Evolutionary conservation across 257 asterid species (phyloP).

Genomic region (Perilla frutescens): DNA sequence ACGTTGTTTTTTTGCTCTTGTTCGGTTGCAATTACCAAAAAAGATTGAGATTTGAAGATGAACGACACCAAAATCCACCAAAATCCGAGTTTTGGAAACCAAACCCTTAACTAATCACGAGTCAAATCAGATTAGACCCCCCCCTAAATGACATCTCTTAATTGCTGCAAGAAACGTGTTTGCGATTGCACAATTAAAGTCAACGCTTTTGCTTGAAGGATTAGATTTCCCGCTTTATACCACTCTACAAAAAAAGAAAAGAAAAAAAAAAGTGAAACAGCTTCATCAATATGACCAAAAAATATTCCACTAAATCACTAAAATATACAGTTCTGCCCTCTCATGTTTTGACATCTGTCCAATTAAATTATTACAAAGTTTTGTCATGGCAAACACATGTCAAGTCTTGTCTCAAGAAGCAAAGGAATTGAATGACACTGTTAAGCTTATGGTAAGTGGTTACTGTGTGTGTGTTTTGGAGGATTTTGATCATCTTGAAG

Average conservation of each 20-base stretch:
- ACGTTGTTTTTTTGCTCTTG: too few relatives aligned
- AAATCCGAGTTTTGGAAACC: background rate
- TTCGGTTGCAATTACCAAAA: too few relatives aligned
- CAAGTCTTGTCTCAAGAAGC: conserved; percentile 12
- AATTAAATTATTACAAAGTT: background rate
- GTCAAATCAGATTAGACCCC: conserved; percentile 35
- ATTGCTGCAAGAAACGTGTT: conserved; percentile 15
- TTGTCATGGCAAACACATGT: conserved; percentile 6
- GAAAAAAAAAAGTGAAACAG: background rate
- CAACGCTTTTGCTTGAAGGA: conserved; percentile 17
- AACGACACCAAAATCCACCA: too few relatives aligned
- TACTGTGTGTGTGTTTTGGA: background rate
- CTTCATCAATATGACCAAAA: conserved; percentile 12
- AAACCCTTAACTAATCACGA: background rate
- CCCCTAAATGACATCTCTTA: conserved; percentile 6
- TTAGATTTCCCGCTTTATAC: background rate
- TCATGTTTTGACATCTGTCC: conserved; percentile 1
- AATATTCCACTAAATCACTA: conserved; percentile 1
- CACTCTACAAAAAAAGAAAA: too few relatives aligned
- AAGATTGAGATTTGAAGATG: too few relatives aligned
- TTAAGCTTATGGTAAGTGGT: too few relatives aligned
- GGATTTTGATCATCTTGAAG: background rate
- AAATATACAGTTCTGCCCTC: background rate
- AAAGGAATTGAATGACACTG: background rate
- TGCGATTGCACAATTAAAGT: background rate